phyloP scores from a whole-genome alignment of 1,284 basidiomycete genomes.

The Cronartium ribicola region DNA sequence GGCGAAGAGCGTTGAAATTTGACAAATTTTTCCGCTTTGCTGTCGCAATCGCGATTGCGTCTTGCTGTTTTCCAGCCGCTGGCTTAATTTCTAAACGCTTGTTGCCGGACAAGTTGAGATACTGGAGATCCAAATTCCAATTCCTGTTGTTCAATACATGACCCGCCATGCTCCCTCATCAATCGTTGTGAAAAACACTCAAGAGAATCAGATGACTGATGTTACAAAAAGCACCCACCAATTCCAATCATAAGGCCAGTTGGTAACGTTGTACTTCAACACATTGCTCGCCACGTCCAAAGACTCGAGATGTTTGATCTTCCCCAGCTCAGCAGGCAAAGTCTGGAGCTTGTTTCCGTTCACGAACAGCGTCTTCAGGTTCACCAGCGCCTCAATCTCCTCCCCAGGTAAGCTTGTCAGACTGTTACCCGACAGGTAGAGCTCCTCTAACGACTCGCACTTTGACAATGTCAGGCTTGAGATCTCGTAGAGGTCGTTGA shows the following conservation, averaged over 20 bases:
- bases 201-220: neutral
- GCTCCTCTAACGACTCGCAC: constrained; percentile 66
- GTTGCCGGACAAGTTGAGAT: constrained; percentile 82
- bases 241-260: constrained; percentile 99
- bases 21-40: constrained; percentile 60
- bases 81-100: constrained; percentile 82
- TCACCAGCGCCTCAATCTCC: constrained; percentile 67
- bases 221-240: constrained; percentile 61
- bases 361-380: constrained; percentile 71
- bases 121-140: constrained; percentile 86
- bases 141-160: constrained; percentile 63
- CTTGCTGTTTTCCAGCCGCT: constrained; percentile 53
- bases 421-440: constrained; percentile 92
- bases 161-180: neutral
- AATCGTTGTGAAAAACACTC: neutral
- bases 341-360: constrained; percentile 94
- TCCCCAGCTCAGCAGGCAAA: constrained; percentile 81
- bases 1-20: constrained; percentile 77
- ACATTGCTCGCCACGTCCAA: constrained; percentile 92
- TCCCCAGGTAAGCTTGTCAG: constrained; percentile 84
- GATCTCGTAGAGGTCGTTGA: constrained; percentile 91
- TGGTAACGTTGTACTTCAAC: constrained; percentile 96
- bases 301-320: constrained; percentile 71
- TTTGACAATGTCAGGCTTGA: constrained; percentile 69
- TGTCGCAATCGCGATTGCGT: constrained; percentile 51